These are phyloP conservation scores for Whalleya microplaca DNA, from an alignment of 2,329 filamentous ascomycete genomes.

Conservation along the genomic window DNA sequence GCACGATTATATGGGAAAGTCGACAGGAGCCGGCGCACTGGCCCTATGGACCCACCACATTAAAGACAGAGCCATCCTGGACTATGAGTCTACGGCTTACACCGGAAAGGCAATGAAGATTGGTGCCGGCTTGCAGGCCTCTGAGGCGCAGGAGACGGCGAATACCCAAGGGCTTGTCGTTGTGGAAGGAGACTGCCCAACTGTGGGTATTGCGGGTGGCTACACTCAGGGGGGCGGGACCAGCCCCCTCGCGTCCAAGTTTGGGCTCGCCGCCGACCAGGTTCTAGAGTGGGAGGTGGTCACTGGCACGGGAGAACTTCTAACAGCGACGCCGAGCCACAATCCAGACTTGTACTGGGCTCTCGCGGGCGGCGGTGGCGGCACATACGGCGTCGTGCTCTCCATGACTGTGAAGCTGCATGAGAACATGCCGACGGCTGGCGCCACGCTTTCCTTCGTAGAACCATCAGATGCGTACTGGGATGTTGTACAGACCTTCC, in stretches of 20 bases:
- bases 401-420: slow-evolving; percentile 59
- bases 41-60: slow-evolving; percentile 53
- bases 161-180: slow-evolving; percentile 43
- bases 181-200: slow-evolving; percentile 53
- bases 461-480: slow-evolving; percentile 14
- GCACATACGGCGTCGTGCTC: slow-evolving; percentile 60
- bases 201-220: slow-evolving; percentile 62
- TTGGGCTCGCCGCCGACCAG: slow-evolving; percentile 64
- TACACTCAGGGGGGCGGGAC: slow-evolving; percentile 66
- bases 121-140: slow-evolving; percentile 52
- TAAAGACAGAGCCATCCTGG: slow-evolving; percentile 41
- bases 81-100: slow-evolving; percentile 42
- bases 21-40: slow-evolving; percentile 54
- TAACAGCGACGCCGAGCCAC: slow-evolving; percentile 49
- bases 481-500: slow-evolving; percentile 5
- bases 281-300: slow-evolving; percentile 60
- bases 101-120: slow-evolving; percentile 51
- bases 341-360: slow-evolving; percentile 68
- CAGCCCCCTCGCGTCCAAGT: slow-evolving; percentile 53
- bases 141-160: slow-evolving; percentile 46
- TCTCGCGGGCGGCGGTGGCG: slow-evolving; percentile 60
- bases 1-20: slow-evolving; percentile 55
- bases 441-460: slow-evolving; percentile 48
- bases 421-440: slow-evolving; percentile 46
- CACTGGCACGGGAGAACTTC: slow-evolving; percentile 51